Percentiles rank a stretch among this genome's conserved stretches.
Conservation (phyloP, 345 rosid species). For the Barbarea vulgaris region DNA sequence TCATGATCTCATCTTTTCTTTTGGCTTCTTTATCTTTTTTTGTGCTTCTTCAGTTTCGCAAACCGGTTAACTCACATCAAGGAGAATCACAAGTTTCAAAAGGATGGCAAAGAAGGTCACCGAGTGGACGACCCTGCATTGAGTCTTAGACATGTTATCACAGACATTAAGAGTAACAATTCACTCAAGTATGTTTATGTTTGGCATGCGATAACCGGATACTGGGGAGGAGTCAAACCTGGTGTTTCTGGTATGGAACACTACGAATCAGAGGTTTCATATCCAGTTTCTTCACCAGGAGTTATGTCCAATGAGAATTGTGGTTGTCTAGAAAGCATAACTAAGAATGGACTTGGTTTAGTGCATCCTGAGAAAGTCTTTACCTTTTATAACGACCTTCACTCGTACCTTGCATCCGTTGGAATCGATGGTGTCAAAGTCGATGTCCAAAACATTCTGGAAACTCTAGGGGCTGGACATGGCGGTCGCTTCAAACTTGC, state of each 20-base stretch:
- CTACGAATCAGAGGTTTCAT: constrained; percentile 51
- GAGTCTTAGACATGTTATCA: constrained; percentile 60
- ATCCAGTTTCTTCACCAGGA: constrained; percentile 59
- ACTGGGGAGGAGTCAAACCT: constrained; percentile 67
- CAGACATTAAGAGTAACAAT: constrained; percentile 59
- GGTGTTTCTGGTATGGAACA: constrained; percentile 54
- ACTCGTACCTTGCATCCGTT: constrained; percentile 69
- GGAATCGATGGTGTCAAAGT: constrained; percentile 83
- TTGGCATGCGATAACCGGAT: constrained; percentile 67
- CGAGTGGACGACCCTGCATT: constrained; percentile 47
- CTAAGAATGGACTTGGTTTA: constrained; percentile 65
- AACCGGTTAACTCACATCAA: constrained; percentile 51
- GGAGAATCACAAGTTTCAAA: constrained; percentile 59
- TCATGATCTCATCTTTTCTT: constrained; percentile 15
- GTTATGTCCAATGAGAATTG: constrained; percentile 59
- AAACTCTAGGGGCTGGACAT: constrained; percentile 56
- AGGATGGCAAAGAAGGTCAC: constrained; percentile 35
- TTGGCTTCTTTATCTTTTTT: background rate
- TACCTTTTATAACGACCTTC: constrained; percentile 71
- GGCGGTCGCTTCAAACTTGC: constrained; percentile 62
- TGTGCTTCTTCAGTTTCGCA: constrained; percentile 50
- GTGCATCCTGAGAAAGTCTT: constrained; percentile 73
- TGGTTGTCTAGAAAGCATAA: constrained; percentile 46
- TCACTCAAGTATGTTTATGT: constrained; percentile 57
- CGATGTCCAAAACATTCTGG: constrained; percentile 81